phyloP scores from a whole-genome alignment of 2,329 filamentous ascomycete species.

The Peltaster fructicola region DNA sequence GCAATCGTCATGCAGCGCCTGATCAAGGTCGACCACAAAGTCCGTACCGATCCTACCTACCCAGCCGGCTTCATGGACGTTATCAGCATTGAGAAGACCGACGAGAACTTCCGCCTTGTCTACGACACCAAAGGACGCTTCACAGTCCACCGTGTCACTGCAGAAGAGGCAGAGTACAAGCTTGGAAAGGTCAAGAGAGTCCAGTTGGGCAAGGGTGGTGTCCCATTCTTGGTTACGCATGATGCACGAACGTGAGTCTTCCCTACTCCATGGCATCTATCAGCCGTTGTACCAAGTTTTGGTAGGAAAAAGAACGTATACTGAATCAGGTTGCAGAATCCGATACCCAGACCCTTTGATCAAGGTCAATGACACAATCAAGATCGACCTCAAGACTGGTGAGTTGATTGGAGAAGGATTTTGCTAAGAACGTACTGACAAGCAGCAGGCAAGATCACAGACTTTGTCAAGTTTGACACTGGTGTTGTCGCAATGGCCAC shows the following conservation, averaged over 20 bases:
- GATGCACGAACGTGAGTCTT: conserved; percentile 99
- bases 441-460: conserved; percentile 55
- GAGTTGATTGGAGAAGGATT: conserved; percentile 5
- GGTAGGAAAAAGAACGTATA: conserved; percentile 37
- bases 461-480: conserved; percentile 98
- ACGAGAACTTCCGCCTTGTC: conserved; percentile 99
- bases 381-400: conserved; percentile 91
- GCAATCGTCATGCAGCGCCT: conserved; percentile 98
- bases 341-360: conserved; percentile 96
- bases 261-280: conserved; percentile 89
- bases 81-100: conserved; percentile 98
- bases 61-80: conserved; percentile 99
- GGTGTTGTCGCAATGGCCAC: conserved; percentile 97
- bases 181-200: conserved; percentile 99
- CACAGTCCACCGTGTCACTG: conserved; percentile 98
- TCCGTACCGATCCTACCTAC: conserved; percentile 97
- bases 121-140: conserved; percentile 99
- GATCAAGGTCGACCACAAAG: conserved; percentile 98
- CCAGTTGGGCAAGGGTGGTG: conserved; percentile 96
- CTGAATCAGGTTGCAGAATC: conserved; percentile 47
- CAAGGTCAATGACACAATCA: conserved; percentile 99
- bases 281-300: conserved; percentile 99
- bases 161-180: conserved; percentile 99
- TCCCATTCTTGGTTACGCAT: conserved; percentile 99
- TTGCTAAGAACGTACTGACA: background rate